These are phyloP conservation scores for Cladosporium phlei DNA, from an alignment of 2,329 filamentous ascomycete genomes.

Conservation along the genomic window DNA sequence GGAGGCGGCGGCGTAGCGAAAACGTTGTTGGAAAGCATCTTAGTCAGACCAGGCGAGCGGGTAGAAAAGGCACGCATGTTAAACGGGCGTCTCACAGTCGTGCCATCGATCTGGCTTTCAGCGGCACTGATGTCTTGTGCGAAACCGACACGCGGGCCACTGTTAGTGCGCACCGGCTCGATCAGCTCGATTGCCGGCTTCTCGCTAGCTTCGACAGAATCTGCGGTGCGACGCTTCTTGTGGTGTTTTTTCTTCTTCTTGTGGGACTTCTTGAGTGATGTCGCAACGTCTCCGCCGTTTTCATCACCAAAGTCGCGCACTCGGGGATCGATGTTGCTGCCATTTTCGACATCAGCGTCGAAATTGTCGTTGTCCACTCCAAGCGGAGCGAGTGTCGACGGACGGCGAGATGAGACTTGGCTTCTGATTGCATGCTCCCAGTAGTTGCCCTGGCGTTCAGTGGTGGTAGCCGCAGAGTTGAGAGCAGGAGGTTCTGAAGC, in stretches of 20 bases:
- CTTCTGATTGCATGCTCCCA: conserved; percentile 30
- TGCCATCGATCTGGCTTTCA: conserved; percentile 16
- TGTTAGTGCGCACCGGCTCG: conserved; percentile 6
- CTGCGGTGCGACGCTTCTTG: conserved; percentile 37
- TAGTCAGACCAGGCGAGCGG: conserved; percentile 52
- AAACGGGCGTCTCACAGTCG: conserved; percentile 25
- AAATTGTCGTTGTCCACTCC: conserved; percentile 55
- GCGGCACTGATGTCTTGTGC: conserved; percentile 33
- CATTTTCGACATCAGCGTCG: conserved; percentile 42
- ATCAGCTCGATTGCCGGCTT: conserved; percentile 7
- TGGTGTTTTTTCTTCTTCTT: conserved; percentile 41
- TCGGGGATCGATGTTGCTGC: conserved; percentile 30
- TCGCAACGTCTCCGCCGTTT: conserved; percentile 28
- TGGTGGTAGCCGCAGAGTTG: conserved; percentile 39
- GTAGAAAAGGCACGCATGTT: conserved; percentile 46
- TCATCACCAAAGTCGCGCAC: conserved; percentile 45
- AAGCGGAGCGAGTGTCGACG: conserved; percentile 37
- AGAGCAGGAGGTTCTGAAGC: conserved; percentile 37
- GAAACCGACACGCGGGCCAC: conserved; percentile 35
- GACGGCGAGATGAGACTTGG: conserved; percentile 29
- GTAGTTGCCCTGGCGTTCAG: conserved; percentile 35
- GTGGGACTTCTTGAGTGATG: conserved; percentile 34
- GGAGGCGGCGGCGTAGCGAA: conserved; percentile 48
- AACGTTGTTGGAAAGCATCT: conserved; percentile 66
- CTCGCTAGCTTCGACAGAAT: conserved; percentile 24